Evolutionary conservation across 805 yeast genomes (phyloP).

Genomic region (Metschnikowia colocasiae): DNA sequence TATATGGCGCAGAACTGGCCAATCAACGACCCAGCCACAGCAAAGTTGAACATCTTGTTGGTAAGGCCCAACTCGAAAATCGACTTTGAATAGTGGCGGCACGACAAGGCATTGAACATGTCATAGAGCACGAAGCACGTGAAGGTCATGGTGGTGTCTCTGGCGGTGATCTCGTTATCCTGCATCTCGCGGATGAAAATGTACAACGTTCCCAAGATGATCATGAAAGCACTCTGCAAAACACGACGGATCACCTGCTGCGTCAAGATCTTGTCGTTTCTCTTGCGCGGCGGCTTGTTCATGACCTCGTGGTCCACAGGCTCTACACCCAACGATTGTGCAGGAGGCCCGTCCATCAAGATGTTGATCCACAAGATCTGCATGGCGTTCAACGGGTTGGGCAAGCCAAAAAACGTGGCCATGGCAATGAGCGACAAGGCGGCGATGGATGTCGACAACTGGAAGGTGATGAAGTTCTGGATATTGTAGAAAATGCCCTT

Average conservation of each 20-base stretch:
- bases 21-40: constrained; percentile 79
- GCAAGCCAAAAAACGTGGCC: constrained; percentile 80
- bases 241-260: constrained; percentile 64
- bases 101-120: constrained; percentile 93
- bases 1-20: constrained; percentile 95
- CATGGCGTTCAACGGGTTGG: constrained; percentile 96
- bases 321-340: constrained; percentile 95
- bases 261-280: constrained; percentile 83
- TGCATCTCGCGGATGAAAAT: constrained; percentile 85
- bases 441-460: constrained; percentile 92
- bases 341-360: constrained; percentile 99
- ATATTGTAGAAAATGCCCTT: constrained; percentile 95
- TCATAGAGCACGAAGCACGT: constrained; percentile 95
- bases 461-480: constrained; percentile 92
- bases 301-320: constrained; percentile 95
- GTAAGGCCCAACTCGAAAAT: constrained; percentile 76
- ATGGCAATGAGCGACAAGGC: constrained; percentile 87
- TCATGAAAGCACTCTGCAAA: constrained; percentile 69
- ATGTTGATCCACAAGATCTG: constrained; percentile 97
- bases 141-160: constrained; percentile 99
- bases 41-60: constrained; percentile 89
- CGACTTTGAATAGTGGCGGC: constrained; percentile 85
- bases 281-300: constrained; percentile 92
- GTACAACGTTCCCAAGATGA: constrained; percentile 80
- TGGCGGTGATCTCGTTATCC: constrained; percentile 75